Evolutionary conservation across 2,329 filamentous ascomycete genomes (phyloP).

Genomic region (Metarhizium humberi): DNA sequence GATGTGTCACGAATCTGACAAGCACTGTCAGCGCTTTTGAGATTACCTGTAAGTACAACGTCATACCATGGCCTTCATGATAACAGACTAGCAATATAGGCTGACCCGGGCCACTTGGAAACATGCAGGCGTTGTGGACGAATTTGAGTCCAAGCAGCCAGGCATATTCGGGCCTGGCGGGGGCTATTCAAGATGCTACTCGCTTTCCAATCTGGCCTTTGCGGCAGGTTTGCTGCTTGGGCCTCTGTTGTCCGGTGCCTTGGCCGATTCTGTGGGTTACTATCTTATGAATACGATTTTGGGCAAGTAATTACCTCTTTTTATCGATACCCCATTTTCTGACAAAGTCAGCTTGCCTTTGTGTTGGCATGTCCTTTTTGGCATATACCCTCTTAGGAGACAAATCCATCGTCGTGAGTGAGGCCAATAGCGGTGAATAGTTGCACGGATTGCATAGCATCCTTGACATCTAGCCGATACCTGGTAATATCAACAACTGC

Average conservation of each 20-base stretch:
- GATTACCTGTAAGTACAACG: neutral
- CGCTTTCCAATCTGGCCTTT: neutral
- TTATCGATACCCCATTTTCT: neutral
- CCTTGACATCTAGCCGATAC: no score
- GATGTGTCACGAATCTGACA: neutral
- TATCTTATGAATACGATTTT: neutral
- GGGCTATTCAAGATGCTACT: constrained; percentile 1
- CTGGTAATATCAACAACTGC: no score
- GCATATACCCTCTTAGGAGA: neutral
- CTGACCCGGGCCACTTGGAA: neutral
- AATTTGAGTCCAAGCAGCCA: neutral
- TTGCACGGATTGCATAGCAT: neutral
- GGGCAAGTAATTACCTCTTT: neutral
- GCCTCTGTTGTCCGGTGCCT: neutral
- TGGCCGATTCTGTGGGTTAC: constrained; percentile 1
- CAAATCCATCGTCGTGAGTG: neutral
- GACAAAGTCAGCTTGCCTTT: neutral
- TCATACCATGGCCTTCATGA: neutral
- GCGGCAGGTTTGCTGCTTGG: neutral
- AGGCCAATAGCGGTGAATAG: neutral
- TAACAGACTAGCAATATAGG: no score
- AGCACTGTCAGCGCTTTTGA: neutral
- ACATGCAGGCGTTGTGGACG: neutral
- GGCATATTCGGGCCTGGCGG: constrained; percentile 1
- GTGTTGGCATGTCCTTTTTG: neutral